Base-by-base conservation (phyloP, 352 stramenopile genomes). In the Globisporangium sylvaticum region DNA sequence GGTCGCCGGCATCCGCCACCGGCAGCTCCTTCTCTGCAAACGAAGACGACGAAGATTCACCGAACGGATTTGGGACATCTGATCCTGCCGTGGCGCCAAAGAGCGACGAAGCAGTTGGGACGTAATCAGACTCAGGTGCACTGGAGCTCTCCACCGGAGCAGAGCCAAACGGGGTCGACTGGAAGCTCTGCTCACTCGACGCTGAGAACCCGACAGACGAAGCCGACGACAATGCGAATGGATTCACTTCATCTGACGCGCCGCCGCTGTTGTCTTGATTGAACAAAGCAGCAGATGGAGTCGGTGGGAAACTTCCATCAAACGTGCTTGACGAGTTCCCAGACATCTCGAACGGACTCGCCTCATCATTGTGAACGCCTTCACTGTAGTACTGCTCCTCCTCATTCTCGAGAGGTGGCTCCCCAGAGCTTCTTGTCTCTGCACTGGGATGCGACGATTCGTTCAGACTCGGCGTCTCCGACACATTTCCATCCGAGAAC, bases 401-500 rank as follows among this genome's bases (percentile, higher is more conserved):
- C 29, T 75, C 75, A 55, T 58, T 75, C 6, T 76, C 64, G n/a
- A 64, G 39, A 25, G 67, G 72, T 44, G 75, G 79, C 39, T 84
- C 55, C 10, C 32, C 75, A 1, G 76, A 80, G 20, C 74, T 71
- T 65, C 75, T 70, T 63, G 76, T 72, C 22, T 74, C 73, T 20
- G 65, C 62, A 24, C 76, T 83, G 22, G 75, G 74, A 39, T 71
- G 76, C 15, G 76, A 69, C 34, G 78, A 83, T 10, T 79, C 80
- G 67, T 76, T 82, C 66, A 87, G 68, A 53, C 80, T 88, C 12
- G 72, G 79, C 10, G 77, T 83, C 67, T 87, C 78, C 1, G 80
- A 89, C 24, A 69, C 77, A 55, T 89, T 87, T 18, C 72, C 79
- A 68, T 87, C 81, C n/a, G 81, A 89, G 65, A 79, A 89, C 18